Base-by-base conservation (phyloP, 768 basidiomycete genomes). In the Cystoderma amianthinum region DNA sequence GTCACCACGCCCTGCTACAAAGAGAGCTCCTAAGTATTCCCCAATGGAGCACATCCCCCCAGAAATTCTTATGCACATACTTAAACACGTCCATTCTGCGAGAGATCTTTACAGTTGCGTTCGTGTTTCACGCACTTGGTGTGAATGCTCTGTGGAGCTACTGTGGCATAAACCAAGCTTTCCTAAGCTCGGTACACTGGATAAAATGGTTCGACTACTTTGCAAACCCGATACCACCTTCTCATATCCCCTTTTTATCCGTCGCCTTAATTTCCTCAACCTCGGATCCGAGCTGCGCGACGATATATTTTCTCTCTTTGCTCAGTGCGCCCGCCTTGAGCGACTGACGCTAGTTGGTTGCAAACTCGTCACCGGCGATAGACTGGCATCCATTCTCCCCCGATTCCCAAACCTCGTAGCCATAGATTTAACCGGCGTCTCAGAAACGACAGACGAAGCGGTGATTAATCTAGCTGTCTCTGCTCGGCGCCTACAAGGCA, bases 141-240 rank as follows among this genome's bases (percentile, higher is more conserved):
- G 92, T 71, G 85, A 94, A 57, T 96, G 92, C 61, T 82, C 91
- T 21, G 92, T 94, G 32, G 90, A 97, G 60, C 74, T 97, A 16
- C 72, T 98, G 17, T 99, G 94, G 94, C 85, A 92, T 61, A 85
- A 88, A 53, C 94, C 94, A 15, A 69, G 71, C 40, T 80, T 98
- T 56, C 67, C 78, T 18, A 78, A 77, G 44, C 69, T 79, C 43
- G 64, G 72, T 41, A 82, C 85, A 25, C 75, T 96, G 41, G 71
- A 81, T 55, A 81, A 82, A 61, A 83, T 97, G 77, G 76, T 88
- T 53, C 66, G 71, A 43, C 69, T 92, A 37, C 68, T 98, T 49
- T 65, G 70, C 20, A 64, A 67, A 28, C 62, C 72, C 15, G 74
- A 81, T 41, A 77, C 82, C 53, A 85, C 87, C 0, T 96, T 97